These are phyloP conservation scores for Kernera saxatilis DNA, from an alignment of 345 rosid genomes.

Conservation along the genomic window DNA sequence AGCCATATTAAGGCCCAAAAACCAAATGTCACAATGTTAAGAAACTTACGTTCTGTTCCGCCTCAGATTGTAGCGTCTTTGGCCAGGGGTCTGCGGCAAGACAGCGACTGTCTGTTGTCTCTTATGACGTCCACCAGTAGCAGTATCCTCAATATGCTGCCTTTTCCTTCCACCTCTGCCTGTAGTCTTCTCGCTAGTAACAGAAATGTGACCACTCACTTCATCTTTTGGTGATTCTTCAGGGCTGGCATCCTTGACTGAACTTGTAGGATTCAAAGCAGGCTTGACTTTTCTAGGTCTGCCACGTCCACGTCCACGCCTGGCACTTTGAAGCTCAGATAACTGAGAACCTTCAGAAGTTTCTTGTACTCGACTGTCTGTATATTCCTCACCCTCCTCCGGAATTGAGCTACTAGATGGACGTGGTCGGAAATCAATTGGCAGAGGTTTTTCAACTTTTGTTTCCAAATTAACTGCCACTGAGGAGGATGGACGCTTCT, in stretches of 20 bases:
- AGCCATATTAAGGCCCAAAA: background rate
- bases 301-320: constrained; percentile 41
- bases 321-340: constrained; percentile 46
- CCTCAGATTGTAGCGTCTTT: constrained; percentile 78
- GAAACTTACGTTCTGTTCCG: constrained; percentile 61
- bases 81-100: constrained; percentile 50
- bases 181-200: constrained; percentile 32
- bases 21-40: constrained; percentile 1
- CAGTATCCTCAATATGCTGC: constrained; percentile 50
- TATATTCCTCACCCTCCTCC: constrained; percentile 35
- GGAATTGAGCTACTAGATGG: constrained; percentile 31
- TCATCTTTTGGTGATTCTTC: constrained; percentile 37
- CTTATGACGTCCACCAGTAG: constrained; percentile 57
- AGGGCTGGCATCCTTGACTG: constrained; percentile 43
- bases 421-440: constrained; percentile 22
- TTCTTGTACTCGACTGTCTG: constrained; percentile 46
- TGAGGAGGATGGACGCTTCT: constrained; percentile 25
- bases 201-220: constrained; percentile 32
- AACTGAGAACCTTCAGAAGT: constrained; percentile 57
- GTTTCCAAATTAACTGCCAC: constrained; percentile 18
- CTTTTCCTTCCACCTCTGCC: constrained; percentile 49
- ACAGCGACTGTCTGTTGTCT: constrained; percentile 48
- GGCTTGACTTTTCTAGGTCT: constrained; percentile 41
- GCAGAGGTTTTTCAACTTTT: constrained; percentile 28
- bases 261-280: constrained; percentile 38